Base-by-base conservation (phyloP, 208 protist genomes). In the Acanthamoeba castellanii region DNA sequence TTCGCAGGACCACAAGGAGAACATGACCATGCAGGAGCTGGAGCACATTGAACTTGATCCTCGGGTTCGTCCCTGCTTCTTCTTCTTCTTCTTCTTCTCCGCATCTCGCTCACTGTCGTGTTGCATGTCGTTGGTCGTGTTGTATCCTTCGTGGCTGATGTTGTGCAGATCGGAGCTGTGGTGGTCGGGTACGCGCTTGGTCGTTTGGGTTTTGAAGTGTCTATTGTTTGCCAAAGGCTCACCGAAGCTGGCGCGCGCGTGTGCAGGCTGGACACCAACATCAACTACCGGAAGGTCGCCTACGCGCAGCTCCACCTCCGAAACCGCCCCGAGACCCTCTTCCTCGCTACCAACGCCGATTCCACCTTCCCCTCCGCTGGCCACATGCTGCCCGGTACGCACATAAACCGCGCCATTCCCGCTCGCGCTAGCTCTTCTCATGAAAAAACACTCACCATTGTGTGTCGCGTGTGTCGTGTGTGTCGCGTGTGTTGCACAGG, bases 341-440 rank as follows among this genome's bases (percentile, higher is more conserved):
- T 97, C 61, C 68, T 97, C n/a, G 96, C 96, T 16, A 96, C 95
- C 1, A 97, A 97, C 59, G 72, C 76, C 9, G 96, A 97, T 87
- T 55, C 13, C 9, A 92, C 84, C 3, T 96, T 94, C 68, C 96
- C 96, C 32, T 89, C 89, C 13, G 45, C 84, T 13, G 47, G 59
- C 47, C 55, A 84, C 34, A 32, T 57, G 64, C 52, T 95, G 4
- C 61, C 64, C 20, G 81, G 81, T 81, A 78, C 42, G 42, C 42
- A 47, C 27, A 57, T 93, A 16, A 85, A 0, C 50, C 0, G 2
- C 1, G 92, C 8, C 57, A 47, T 61, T 93, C 18, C 89, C 25
- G 27, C 42, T 3, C 89, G 14, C 27, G 0, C 9, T 0, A 92
- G 52, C 37, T 70, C 27, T 1, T 34, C 25, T 82, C 59, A 27